These are phyloP conservation scores for Cymbopogon citratus DNA, from an alignment of 176 grass and related monocot genomes.

Conservation along the genomic window DNA sequence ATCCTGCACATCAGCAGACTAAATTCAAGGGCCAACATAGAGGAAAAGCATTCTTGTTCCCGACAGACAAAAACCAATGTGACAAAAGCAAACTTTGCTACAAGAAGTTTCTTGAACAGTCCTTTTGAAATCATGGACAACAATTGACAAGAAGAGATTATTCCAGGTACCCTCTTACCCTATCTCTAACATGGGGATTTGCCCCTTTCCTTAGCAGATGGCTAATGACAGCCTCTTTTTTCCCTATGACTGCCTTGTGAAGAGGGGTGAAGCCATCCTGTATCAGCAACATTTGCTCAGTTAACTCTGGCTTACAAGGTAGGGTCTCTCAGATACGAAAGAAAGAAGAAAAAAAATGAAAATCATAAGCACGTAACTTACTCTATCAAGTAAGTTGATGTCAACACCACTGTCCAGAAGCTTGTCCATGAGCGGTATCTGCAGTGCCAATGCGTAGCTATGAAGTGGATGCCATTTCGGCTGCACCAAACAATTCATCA, in stretches of 20 bases:
- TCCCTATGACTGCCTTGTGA: conserved; percentile 82
- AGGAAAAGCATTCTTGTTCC: neutral
- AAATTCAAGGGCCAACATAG: conserved; percentile 7
- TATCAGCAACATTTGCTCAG: conserved; percentile 13
- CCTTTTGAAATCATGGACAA: neutral
- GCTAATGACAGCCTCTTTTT: conserved; percentile 92
- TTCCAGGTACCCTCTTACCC: conserved; percentile 47
- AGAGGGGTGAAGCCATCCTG: conserved; percentile 85
- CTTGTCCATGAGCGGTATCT: conserved; percentile 86
- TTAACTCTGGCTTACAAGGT: neutral
- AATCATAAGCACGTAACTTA: conserved; percentile 14
- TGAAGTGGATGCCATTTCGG: conserved; percentile 82
- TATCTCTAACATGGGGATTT: conserved; percentile 82
- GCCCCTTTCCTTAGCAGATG: conserved; percentile 85
- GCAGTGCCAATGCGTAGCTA: conserved; percentile 55
- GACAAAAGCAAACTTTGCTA: neutral
- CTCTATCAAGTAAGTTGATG: conserved; percentile 66
- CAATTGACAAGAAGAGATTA: neutral
- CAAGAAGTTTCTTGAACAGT: neutral
- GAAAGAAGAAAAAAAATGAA: neutral
- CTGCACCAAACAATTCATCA: conserved; percentile 46
- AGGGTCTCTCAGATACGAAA: neutral
- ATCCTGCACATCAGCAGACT: conserved; percentile 39
- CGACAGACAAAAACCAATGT: neutral
- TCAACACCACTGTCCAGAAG: conserved; percentile 61